Conservation (phyloP, 202 grass and related monocot species). For the Brachypodium distachyon region DNA sequence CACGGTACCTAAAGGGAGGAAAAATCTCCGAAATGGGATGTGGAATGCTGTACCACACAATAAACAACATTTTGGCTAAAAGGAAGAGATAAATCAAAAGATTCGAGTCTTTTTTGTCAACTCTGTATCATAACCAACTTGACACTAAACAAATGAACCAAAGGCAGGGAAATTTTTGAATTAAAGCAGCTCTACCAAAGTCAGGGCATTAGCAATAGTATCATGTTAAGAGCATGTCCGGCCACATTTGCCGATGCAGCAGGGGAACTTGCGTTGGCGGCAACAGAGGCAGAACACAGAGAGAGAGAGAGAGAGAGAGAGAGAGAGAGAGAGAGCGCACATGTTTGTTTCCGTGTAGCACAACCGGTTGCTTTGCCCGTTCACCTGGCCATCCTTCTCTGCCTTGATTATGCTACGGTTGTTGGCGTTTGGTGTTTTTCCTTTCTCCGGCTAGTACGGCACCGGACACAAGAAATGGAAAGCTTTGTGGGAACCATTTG, state of each 20-base stretch:
- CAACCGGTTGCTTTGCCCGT: conserved; percentile 24
- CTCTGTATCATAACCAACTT: conserved; percentile 19
- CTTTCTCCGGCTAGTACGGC: neutral
- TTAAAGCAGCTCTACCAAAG: too few relatives aligned
- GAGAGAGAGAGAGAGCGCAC: too few relatives aligned
- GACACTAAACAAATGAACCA: conserved; percentile 11
- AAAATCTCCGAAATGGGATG: conserved; percentile 16
- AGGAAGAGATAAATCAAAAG: neutral
- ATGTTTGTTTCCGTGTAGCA: conserved; percentile 1
- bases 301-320: too few relatives aligned
- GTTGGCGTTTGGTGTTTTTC: neutral
- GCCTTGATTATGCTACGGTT: neutral
- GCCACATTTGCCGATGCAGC: neutral
- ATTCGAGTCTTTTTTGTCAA: conserved; percentile 14
- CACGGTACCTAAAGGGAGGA: neutral
- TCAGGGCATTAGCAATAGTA: neutral
- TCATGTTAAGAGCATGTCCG: neutral
- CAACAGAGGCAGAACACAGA: neutral
- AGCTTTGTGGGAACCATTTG: conserved; percentile 15
- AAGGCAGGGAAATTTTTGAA: too few relatives aligned
- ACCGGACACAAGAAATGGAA: conserved; percentile 15
- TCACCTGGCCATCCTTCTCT: neutral
- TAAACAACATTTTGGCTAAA: neutral
- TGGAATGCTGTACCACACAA: conserved; percentile 8
- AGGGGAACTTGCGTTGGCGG: neutral